phyloP scores from a whole-genome alignment of 306 rosid genomes.

The Sechiopsis laciniata region DNA sequence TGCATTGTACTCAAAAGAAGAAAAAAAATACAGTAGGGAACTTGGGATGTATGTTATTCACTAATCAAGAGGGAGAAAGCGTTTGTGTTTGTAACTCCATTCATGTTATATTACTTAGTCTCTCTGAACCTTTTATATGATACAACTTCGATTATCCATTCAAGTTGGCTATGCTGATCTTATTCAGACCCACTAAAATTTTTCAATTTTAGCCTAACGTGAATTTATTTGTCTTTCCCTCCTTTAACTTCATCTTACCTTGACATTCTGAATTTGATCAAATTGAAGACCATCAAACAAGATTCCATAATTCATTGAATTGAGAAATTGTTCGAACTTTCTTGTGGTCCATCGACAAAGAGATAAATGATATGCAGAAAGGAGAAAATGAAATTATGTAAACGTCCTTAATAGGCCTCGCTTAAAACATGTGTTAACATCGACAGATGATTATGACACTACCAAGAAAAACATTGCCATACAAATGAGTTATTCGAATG shows the following conservation, averaged over 20 bases:
- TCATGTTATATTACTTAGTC: neutral
- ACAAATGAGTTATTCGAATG: too few relatives aligned
- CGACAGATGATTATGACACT: too few relatives aligned
- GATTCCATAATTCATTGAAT: neutral
- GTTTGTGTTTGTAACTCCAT: neutral
- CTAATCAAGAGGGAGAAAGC: neutral
- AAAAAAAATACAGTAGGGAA: neutral
- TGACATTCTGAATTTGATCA: neutral
- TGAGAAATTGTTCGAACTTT: neutral
- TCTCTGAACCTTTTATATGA: neutral
- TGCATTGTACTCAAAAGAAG: neutral
- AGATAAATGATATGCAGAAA: too few relatives aligned
- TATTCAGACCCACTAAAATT: neutral
- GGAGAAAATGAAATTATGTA: too few relatives aligned
- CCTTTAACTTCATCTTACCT: neutral
- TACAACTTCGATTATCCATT: neutral
- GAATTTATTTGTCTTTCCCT: slow-evolving; percentile 1
- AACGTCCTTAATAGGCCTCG: too few relatives aligned
- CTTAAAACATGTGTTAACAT: too few relatives aligned
- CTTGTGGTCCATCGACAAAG: too few relatives aligned
- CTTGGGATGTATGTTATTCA: neutral
- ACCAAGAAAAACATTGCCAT: too few relatives aligned
- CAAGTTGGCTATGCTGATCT: neutral
- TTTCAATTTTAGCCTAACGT: neutral
- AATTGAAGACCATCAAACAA: slow-evolving; percentile 11